Evolutionary conservation across 768 basidiomycete species (phyloP).

Genomic region (Pleurotus citrinopileatus): DNA sequence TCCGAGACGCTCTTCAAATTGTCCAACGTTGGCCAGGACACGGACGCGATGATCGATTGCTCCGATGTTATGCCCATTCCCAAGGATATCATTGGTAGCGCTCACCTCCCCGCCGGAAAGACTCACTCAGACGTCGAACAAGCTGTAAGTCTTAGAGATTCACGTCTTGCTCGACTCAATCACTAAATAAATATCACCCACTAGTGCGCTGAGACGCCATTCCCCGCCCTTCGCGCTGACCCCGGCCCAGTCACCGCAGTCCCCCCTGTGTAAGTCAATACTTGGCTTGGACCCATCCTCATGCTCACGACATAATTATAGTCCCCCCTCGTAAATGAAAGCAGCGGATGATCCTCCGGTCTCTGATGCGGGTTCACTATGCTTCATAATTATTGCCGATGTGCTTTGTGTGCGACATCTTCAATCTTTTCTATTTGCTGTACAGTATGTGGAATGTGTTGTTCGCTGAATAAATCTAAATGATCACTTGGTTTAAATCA

Average conservation of each 20-base stretch:
- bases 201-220: slow-evolving; percentile 29
- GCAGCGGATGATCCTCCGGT: no score
- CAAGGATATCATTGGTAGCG: slow-evolving; percentile 18
- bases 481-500: no score
- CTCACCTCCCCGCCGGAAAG: slow-evolving; percentile 31
- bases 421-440: no score
- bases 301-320: no score
- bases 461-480: no score
- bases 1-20: slow-evolving; percentile 40
- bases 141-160: no score
- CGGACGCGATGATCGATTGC: slow-evolving; percentile 35
- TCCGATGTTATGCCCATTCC: slow-evolving; percentile 41
- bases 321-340: no score
- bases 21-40: slow-evolving; percentile 37
- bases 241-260: slow-evolving; percentile 19
- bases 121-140: slow-evolving; percentile 26
- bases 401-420: no score
- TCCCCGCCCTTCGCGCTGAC: slow-evolving; percentile 29
- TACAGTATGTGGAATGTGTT: no score
- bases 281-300: not conserved
- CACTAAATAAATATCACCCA: not conserved
- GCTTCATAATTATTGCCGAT: no score
- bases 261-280: slow-evolving; percentile 2
- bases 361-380: no score
- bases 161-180: no score